These are phyloP conservation scores for Ogataea pini DNA, from an alignment of 805 yeast species.

Conservation along the genomic window DNA sequence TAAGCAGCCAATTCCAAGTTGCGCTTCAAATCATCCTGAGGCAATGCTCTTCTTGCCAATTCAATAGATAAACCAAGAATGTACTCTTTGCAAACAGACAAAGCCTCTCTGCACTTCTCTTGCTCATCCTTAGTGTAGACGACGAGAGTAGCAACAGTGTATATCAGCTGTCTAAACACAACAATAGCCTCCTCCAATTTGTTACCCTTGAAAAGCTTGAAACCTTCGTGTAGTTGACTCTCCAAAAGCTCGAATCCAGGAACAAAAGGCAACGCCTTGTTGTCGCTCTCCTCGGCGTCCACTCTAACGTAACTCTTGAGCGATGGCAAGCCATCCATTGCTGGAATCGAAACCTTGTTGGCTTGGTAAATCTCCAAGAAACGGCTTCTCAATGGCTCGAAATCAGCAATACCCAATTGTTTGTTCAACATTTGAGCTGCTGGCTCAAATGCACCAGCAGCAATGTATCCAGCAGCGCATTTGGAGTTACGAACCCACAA, in stretches of 20 bases:
- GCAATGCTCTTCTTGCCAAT: slow-evolving; percentile 79
- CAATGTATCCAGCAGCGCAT: slow-evolving; percentile 88
- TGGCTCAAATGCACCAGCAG: slow-evolving; percentile 94
- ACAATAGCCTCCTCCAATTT: slow-evolving; percentile 80
- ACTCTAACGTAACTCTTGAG: slow-evolving; percentile 67
- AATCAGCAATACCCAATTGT: slow-evolving; percentile 83
- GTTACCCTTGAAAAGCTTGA: slow-evolving; percentile 79
- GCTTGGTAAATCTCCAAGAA: slow-evolving; percentile 84
- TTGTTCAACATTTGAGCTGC: slow-evolving; percentile 91
- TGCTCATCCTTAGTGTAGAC: slow-evolving; percentile 78
- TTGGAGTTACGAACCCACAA: slow-evolving; percentile 87
- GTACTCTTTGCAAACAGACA: slow-evolving; percentile 81
- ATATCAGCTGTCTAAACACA: slow-evolving; percentile 75
- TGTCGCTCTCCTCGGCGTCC: slow-evolving; percentile 54
- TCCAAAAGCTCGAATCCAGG: slow-evolving; percentile 74
- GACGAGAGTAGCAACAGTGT: slow-evolving; percentile 68
- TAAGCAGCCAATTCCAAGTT: slow-evolving; percentile 94
- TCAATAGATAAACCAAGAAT: slow-evolving; percentile 92
- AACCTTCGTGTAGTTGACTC: slow-evolving; percentile 66
- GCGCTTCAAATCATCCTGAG: slow-evolving; percentile 70
- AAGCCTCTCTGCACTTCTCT: slow-evolving; percentile 66
- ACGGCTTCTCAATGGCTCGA: slow-evolving; percentile 82
- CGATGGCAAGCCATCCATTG: slow-evolving; percentile 73
- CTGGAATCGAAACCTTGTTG: slow-evolving; percentile 72
- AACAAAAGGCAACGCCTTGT: slow-evolving; percentile 60